These are phyloP conservation scores for Zygoascus biomembranicola DNA, from an alignment of 805 yeast species.

Conservation along the genomic window DNA sequence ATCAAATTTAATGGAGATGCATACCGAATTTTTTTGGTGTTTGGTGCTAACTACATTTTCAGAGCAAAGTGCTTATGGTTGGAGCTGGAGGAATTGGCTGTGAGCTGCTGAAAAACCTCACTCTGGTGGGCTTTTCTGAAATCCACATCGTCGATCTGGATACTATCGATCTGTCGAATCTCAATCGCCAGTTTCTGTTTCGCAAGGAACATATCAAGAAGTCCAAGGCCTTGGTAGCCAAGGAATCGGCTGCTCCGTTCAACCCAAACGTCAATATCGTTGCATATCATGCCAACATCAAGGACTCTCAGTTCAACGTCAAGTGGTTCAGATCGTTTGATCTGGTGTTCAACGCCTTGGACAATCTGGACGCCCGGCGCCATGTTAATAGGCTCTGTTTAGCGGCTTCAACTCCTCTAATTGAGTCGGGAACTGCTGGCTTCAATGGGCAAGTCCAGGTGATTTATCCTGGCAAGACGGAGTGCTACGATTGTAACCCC, in stretches of 20 bases:
- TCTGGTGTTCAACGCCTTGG: slow-evolving; percentile 84
- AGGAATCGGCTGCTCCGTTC: slow-evolving; percentile 69
- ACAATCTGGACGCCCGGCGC: slow-evolving; percentile 84
- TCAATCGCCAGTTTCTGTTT: slow-evolving; percentile 89
- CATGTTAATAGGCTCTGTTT: slow-evolving; percentile 81
- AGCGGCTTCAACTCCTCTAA: slow-evolving; percentile 61
- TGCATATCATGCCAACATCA: slow-evolving; percentile 82
- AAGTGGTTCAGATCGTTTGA: slow-evolving; percentile 72
- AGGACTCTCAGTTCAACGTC: slow-evolving; percentile 68
- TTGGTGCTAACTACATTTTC: neutral
- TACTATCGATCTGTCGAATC: slow-evolving; percentile 84
- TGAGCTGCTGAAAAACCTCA: slow-evolving; percentile 73
- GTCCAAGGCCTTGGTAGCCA: slow-evolving; percentile 80
- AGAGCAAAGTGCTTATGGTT: slow-evolving; percentile 55
- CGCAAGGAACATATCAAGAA: slow-evolving; percentile 83
- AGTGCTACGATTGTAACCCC: slow-evolving; percentile 87
- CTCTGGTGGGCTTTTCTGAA: slow-evolving; percentile 74
- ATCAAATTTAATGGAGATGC: too few relatives aligned
- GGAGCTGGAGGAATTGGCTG: slow-evolving; percentile 99
- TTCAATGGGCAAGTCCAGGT: slow-evolving; percentile 92
- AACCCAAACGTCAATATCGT: slow-evolving; percentile 57
- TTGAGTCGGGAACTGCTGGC: slow-evolving; percentile 96
- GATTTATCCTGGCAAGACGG: slow-evolving; percentile 70
- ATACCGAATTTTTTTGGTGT: neutral
- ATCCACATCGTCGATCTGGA: slow-evolving; percentile 91